Evolutionary conservation across 2,329 filamentous ascomycete species (phyloP).

Genomic region (Hortaea sp.): DNA sequence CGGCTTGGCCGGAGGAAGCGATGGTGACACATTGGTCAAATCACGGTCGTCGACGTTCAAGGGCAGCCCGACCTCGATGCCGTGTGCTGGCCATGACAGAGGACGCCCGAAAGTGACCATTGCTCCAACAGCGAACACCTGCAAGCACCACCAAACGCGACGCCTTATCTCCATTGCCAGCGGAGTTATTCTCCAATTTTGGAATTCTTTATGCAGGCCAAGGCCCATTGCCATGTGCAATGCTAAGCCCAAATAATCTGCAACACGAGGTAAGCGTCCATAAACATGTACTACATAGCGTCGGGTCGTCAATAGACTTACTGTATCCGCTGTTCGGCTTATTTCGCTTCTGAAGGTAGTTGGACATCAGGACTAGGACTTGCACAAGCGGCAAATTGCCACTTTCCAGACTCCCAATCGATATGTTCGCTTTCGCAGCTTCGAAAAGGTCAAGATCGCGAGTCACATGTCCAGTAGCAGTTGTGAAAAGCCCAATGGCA

Average conservation of each 20-base stretch:
- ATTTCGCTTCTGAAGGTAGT: conserved; percentile 41
- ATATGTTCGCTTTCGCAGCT: conserved; percentile 36
- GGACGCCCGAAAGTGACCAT: conserved; percentile 42
- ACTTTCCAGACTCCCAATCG: conserved; percentile 38
- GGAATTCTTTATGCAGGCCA: conserved; percentile 42
- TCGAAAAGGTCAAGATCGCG: conserved; percentile 35
- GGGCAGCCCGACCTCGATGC: conserved; percentile 34
- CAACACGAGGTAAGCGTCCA: no score
- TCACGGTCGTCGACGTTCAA: conserved; percentile 37
- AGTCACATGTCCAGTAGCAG: conserved; percentile 27
- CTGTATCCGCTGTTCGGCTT: conserved; percentile 42
- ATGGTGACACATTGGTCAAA: conserved; percentile 23
- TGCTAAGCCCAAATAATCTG: conserved; percentile 35
- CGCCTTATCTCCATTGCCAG: conserved; percentile 26
- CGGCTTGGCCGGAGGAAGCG: conserved; percentile 8
- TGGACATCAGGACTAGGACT: conserved; percentile 37
- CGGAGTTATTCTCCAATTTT: conserved; percentile 36
- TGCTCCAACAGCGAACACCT: conserved; percentile 40
- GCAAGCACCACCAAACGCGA: conserved; percentile 29
- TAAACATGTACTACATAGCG: no score
- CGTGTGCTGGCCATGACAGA: conserved; percentile 35
- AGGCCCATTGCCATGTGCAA: conserved; percentile 41
- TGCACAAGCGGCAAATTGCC: conserved; percentile 42
- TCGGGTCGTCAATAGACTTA: conserved; percentile 6
- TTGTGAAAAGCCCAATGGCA: conserved; percentile 36